These are phyloP conservation scores for Chytridium lagenaria DNA, from an alignment of 371 early-diverging fungal species.

Conservation along the genomic window DNA sequence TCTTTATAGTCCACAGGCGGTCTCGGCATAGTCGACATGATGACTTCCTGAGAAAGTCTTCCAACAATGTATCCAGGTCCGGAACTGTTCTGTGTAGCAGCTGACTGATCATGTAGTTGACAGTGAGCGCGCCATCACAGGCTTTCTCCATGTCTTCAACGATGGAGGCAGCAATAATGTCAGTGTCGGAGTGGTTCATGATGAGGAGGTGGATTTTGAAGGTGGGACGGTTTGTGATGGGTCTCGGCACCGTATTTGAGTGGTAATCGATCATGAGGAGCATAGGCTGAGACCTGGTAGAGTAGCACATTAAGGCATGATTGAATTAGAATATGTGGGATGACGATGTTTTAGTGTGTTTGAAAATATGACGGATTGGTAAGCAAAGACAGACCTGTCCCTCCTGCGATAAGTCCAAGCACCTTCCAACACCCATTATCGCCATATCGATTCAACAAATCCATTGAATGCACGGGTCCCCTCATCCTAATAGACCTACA, in stretches of 20 bases:
- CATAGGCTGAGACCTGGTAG: conserved; percentile 46
- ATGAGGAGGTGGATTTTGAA: conserved; percentile 34
- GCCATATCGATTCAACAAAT: conserved; percentile 31
- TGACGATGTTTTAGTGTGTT: too few relatives aligned
- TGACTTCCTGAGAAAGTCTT: conserved; percentile 27
- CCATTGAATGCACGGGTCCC: conserved; percentile 33
- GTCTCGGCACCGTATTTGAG: conserved; percentile 26
- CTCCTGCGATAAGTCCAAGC: conserved; percentile 45
- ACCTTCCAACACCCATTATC: conserved; percentile 38
- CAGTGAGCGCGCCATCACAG: conserved; percentile 26
- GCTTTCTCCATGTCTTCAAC: conserved; percentile 21
- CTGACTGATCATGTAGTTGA: conserved; percentile 24
- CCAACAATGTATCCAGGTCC: conserved; percentile 24
- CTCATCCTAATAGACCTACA: conserved; percentile 37
- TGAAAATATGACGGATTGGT: too few relatives aligned
- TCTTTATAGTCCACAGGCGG: conserved; percentile 10
- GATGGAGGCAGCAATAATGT: conserved; percentile 27
- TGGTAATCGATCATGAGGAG: conserved; percentile 50
- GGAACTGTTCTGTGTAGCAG: background rate
- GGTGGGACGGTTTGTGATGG: conserved; percentile 31
- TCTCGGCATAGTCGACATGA: conserved; percentile 37
- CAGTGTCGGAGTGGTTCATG: conserved; percentile 19
- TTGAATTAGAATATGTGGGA: conserved; percentile 2
- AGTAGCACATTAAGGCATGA: background rate
- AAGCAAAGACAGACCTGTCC: too few relatives aligned